phyloP scores from a whole-genome alignment of 2,329 filamentous ascomycete species.

The Penicillium sp. region DNA sequence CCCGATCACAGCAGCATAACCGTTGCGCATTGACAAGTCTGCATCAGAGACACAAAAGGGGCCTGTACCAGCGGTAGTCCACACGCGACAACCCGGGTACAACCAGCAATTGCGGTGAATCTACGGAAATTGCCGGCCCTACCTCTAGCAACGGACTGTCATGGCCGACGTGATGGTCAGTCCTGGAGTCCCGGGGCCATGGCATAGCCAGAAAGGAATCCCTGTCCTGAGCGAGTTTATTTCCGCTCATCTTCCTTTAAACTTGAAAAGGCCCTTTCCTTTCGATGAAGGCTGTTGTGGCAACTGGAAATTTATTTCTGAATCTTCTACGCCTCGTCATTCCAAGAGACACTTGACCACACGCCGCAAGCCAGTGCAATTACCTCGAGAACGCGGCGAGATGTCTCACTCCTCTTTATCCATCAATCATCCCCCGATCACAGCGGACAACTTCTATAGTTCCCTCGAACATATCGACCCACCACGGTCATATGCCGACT shows the following conservation, averaged over 20 bases:
- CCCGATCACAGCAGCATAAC: slow-evolving; percentile 20
- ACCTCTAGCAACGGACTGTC: not conserved
- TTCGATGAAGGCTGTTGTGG: not conserved
- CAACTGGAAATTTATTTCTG: not conserved
- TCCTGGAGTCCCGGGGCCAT: slow-evolving; percentile 10
- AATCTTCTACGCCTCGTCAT: not conserved
- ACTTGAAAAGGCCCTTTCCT: not conserved
- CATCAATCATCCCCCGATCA: not conserved
- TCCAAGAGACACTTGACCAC: not conserved
- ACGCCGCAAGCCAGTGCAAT: not conserved
- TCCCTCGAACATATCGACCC: not conserved
- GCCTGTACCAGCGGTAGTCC: slow-evolving; percentile 17
- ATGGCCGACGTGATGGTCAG: slow-evolving; percentile 18
- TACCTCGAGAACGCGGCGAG: not conserved
- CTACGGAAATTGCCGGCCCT: slow-evolving; percentile 1
- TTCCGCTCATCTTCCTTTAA: not conserved
- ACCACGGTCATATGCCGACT: not conserved
- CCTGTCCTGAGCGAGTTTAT: slow-evolving; percentile 1
- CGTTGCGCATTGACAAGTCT: slow-evolving; percentile 20
- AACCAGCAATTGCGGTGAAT: slow-evolving; percentile 30
- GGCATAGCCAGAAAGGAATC: slow-evolving; percentile 8
- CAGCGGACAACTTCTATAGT: not conserved
- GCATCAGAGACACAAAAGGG: slow-evolving; percentile 16
- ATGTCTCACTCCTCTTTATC: not conserved
- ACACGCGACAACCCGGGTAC: slow-evolving; percentile 27